A percentile compares a stretch with the other conserved stretches of the same genome.
Conservation (phyloP, 345 rosid species). For the Murraya koenigii region DNA sequence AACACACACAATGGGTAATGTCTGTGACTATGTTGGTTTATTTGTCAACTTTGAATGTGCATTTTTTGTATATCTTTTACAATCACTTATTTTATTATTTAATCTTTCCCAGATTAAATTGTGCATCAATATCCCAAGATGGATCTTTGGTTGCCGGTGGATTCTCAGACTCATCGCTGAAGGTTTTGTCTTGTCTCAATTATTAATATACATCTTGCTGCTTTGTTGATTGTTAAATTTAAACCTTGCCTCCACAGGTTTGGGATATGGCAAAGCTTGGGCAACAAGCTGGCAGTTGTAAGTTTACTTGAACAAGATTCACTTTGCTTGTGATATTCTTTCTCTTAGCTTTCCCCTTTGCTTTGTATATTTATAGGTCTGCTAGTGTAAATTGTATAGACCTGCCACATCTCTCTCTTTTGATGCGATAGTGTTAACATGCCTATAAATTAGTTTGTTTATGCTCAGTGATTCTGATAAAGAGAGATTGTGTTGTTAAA, state of each 20-base stretch:
- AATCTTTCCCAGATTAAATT: conserved; percentile 56
- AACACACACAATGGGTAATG: conserved; percentile 87
- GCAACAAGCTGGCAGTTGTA: conserved; percentile 60
- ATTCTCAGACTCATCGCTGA: conserved; percentile 92
- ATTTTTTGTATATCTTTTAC: conserved; percentile 6
- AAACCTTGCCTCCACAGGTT: conserved; percentile 47
- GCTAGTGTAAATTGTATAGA: neutral
- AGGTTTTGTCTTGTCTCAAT: conserved; percentile 41
- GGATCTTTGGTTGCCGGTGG: conserved; percentile 98
- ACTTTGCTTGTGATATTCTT: conserved; percentile 2
- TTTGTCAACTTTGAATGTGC: conserved; percentile 6
- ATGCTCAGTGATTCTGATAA: neutral
- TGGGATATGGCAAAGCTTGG: conserved; percentile 99
- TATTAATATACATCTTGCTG: neutral
- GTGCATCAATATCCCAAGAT: conserved; percentile 93
- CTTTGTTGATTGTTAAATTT: conserved; percentile 25
- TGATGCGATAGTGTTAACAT: neutral
- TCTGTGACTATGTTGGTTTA: conserved; percentile 9
- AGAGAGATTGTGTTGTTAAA: conserved; percentile 15
- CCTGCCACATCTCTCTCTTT: neutral
- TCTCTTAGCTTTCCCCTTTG: neutral
- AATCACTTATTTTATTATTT: conserved; percentile 12
- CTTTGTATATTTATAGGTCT: neutral
- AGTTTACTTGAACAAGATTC: conserved; percentile 21
- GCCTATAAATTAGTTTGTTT: neutral